A percentile compares a stretch with the other conserved stretches of the same genome.
These are phyloP conservation scores for Apiospora pterosperma DNA, from an alignment of 2,329 filamentous ascomycete species.

Conservation along the genomic window DNA sequence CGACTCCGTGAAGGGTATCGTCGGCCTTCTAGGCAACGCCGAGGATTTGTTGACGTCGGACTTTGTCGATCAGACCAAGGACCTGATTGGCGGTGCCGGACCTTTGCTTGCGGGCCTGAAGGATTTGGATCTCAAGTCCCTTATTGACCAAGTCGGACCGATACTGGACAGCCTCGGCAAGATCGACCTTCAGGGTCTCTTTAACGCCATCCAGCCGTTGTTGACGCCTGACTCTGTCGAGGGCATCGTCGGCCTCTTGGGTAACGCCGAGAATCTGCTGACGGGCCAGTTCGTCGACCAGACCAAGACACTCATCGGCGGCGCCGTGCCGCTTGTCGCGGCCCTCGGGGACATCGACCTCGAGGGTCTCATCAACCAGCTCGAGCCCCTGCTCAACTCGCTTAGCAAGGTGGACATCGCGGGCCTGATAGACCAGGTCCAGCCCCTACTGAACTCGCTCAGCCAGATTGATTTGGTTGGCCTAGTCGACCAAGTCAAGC, in stretches of 20 bases:
- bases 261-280: constrained; percentile 25
- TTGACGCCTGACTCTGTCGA: constrained; percentile 28
- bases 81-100: constrained; percentile 16
- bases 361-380: constrained; percentile 20
- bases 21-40: constrained; percentile 22
- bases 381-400: constrained; percentile 7
- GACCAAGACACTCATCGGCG: constrained; percentile 22
- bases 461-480: constrained; percentile 27
- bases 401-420: constrained; percentile 29
- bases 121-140: constrained; percentile 21
- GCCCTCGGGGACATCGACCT: constrained; percentile 24
- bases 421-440: constrained; percentile 29
- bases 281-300: constrained; percentile 21
- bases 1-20: constrained; percentile 21
- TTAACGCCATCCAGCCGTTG: constrained; percentile 31
- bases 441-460: constrained; percentile 23
- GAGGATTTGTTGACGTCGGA: constrained; percentile 19
- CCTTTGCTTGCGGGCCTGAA: constrained; percentile 29
- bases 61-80: constrained; percentile 14
- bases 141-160: constrained; percentile 13
- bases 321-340: constrained; percentile 22
- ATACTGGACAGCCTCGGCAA: constrained; percentile 19
- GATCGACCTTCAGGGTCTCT: constrained; percentile 25
- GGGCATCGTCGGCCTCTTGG: constrained; percentile 24
- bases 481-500: constrained; percentile 20